Evolutionary conservation across 768 basidiomycete genomes (phyloP).

Genomic region (Lyophyllum semitale): DNA sequence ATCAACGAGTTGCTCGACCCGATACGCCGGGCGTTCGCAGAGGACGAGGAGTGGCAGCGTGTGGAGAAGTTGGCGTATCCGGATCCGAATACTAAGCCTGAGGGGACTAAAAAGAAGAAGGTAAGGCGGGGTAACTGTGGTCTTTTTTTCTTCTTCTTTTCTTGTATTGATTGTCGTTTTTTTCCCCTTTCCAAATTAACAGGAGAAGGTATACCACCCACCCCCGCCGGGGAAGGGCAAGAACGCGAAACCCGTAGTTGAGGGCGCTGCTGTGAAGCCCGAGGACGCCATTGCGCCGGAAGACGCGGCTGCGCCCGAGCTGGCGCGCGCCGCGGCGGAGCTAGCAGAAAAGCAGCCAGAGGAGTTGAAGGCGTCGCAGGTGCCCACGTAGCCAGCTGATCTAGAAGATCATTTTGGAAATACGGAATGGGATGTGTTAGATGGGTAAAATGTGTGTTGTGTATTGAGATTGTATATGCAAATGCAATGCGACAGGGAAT

Average conservation of each 20-base stretch:
- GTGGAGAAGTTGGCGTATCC: slow-evolving; percentile 85
- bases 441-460: too few relatives aligned
- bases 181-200: background rate
- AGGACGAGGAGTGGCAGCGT: slow-evolving; percentile 78
- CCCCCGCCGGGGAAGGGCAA: slow-evolving; percentile 82
- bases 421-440: too few relatives aligned
- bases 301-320: slow-evolving; percentile 8
- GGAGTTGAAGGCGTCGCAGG: too few relatives aligned
- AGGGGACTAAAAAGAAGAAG: slow-evolving; percentile 73
- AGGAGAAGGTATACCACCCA: slow-evolving; percentile 84
- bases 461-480: background rate
- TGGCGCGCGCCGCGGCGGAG: slow-evolving; percentile 3
- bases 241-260: slow-evolving; percentile 35
- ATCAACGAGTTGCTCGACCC: slow-evolving; percentile 79
- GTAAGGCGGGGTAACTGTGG: too few relatives aligned
- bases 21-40: slow-evolving; percentile 76
- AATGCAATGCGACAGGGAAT: slow-evolving; percentile 4
- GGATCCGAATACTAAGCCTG: slow-evolving; percentile 62
- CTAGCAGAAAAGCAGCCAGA: background rate
- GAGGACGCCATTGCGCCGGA: background rate
- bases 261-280: background rate
- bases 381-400: too few relatives aligned
- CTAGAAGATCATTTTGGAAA: too few relatives aligned
- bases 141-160: background rate
- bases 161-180: background rate